Conservation (phyloP, 2,329 filamentous ascomycete species). For the Pseudocercospora cruenta region DNA sequence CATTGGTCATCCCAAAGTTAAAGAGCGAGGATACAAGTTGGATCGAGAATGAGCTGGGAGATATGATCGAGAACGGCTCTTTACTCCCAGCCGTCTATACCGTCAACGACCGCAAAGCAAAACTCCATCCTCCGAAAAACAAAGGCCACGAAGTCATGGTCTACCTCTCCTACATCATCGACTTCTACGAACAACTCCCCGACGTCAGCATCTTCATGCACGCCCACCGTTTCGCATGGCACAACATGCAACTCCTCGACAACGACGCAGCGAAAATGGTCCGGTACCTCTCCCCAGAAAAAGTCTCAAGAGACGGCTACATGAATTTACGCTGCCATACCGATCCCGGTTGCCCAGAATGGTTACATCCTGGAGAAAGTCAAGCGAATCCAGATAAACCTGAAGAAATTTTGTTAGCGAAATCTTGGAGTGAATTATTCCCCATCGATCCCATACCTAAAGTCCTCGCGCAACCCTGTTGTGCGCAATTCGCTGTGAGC, state of each 20-base stretch:
- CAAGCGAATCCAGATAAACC: slow-evolving; percentile 43
- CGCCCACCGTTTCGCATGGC: slow-evolving; percentile 61
- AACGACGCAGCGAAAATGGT: slow-evolving; percentile 52
- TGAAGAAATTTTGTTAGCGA: slow-evolving; percentile 50
- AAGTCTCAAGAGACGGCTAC: slow-evolving; percentile 56
- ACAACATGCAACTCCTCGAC: slow-evolving; percentile 58
- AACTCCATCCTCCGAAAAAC: slow-evolving; percentile 56
- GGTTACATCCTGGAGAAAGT: slow-evolving; percentile 54
- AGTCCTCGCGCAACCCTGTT: slow-evolving; percentile 64
- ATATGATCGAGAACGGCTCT: slow-evolving; percentile 38
- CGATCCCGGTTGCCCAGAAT: slow-evolving; percentile 59
- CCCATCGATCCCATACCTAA: slow-evolving; percentile 51
- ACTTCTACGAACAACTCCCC: slow-evolving; percentile 63
- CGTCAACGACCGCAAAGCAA: slow-evolving; percentile 53
- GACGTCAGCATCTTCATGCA: slow-evolving; percentile 66
- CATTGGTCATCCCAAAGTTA: slow-evolving; percentile 58
- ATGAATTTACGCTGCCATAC: slow-evolving; percentile 61
- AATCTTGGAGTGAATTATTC: slow-evolving; percentile 53
- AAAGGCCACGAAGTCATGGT: slow-evolving; percentile 67
- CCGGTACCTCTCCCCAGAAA: slow-evolving; percentile 47
- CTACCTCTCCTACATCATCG: slow-evolving; percentile 65
- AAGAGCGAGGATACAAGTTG: slow-evolving; percentile 57
- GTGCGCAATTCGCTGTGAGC: slow-evolving; percentile 66
- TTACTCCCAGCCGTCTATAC: slow-evolving; percentile 55
- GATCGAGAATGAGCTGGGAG: slow-evolving; percentile 57